Conservation (phyloP, 116 monocot species). For the Cymodocea nodosa region DNA sequence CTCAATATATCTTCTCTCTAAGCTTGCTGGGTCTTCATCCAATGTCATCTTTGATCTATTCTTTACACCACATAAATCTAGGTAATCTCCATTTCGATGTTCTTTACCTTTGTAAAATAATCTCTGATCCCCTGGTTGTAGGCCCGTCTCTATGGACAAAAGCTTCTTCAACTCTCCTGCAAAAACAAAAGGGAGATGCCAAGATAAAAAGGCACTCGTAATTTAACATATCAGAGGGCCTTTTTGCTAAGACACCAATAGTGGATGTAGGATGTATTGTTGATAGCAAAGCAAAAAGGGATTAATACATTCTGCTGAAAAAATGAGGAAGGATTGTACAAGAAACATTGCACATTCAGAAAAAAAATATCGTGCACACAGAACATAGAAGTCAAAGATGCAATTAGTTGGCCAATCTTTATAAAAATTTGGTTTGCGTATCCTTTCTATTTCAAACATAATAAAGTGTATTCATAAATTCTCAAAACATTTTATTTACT, state of each 20-base stretch:
- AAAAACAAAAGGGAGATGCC: background rate
- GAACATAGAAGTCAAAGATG: no score
- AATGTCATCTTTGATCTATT: conserved; percentile 52
- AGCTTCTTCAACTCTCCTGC: conserved; percentile 72
- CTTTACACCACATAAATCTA: conserved; percentile 59
- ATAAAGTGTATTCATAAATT: no score
- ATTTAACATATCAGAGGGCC: background rate
- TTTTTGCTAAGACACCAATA: background rate
- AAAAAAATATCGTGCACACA: no score
- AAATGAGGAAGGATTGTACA: no score
- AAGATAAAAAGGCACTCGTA: background rate
- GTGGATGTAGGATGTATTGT: background rate
- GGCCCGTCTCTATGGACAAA: conserved; percentile 28
- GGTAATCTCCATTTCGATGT: conserved; percentile 36
- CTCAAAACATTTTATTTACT: no score
- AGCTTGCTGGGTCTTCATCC: conserved; percentile 40
- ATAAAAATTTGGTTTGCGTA: no score
- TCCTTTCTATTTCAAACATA: no score
- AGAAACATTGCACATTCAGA: no score
- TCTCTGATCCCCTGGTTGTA: conserved; percentile 54
- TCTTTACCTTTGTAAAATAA: conserved; percentile 51
- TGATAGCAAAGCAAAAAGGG: background rate
- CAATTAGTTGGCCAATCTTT: no score
- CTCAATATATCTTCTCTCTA: conserved; percentile 51
- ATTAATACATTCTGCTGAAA: no score